Evolutionary conservation across 176 grass and related monocot species (phyloP).

Genomic region (Thinopyrum elongatum): DNA sequence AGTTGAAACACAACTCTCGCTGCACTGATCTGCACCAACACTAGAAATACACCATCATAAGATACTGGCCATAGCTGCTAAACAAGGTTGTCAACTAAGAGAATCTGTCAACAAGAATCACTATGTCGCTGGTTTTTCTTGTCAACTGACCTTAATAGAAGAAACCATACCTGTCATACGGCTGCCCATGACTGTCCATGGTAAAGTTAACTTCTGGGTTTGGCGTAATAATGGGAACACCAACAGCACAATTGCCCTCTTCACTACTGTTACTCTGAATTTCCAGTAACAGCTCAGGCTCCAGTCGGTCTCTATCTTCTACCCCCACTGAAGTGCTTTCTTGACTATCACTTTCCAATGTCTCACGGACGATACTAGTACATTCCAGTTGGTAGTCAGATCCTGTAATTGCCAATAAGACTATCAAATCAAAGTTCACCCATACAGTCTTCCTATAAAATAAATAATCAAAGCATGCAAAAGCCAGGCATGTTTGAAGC

Average conservation of each 20-base stretch:
- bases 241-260: slow-evolving; percentile 27
- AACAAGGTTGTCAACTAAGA: slow-evolving; percentile 17
- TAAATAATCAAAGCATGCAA: neutral
- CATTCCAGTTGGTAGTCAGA: slow-evolving; percentile 20
- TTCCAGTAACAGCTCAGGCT: slow-evolving; percentile 12
- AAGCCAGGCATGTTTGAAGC: neutral
- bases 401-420: slow-evolving; percentile 22
- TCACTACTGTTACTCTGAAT: neutral
- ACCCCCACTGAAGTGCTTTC: slow-evolving; percentile 18
- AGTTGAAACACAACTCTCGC: slow-evolving; percentile 19
- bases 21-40: slow-evolving; percentile 42
- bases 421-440: neutral
- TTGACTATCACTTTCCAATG: slow-evolving; percentile 24
- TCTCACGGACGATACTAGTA: neutral
- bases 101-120: neutral
- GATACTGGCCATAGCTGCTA: slow-evolving; percentile 3
- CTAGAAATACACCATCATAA: slow-evolving; percentile 27
- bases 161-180: slow-evolving; percentile 35
- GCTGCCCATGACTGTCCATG: slow-evolving; percentile 13
- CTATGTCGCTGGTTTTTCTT: neutral
- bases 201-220: slow-evolving; percentile 12
- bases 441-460: no score
- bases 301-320: slow-evolving; percentile 16
- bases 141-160: slow-evolving; percentile 26
- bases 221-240: slow-evolving; percentile 13